These are phyloP conservation scores for Rhipidocladum racemiflorum DNA, from an alignment of 176 grass and related monocot species.

Conservation along the genomic window DNA sequence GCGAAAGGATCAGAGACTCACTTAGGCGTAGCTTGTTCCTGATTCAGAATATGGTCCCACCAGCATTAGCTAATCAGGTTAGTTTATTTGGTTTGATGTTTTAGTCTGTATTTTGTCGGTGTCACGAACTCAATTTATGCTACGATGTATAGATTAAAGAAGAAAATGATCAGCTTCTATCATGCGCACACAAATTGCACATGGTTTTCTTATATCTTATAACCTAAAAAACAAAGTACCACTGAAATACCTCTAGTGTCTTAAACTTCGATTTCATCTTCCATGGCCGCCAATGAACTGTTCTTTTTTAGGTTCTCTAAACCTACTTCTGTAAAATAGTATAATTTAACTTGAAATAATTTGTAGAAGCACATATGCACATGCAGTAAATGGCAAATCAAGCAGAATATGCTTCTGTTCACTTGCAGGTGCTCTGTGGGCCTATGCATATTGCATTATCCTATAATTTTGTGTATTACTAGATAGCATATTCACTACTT, in stretches of 20 bases:
- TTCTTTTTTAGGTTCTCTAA: slow-evolving; percentile 1
- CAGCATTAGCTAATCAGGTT: slow-evolving; percentile 65
- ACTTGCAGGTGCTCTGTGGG: neutral
- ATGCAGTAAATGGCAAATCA: neutral
- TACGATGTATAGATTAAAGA: neutral
- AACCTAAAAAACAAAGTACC: neutral
- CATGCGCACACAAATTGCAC: neutral
- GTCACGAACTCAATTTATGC: neutral
- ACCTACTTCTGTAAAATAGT: neutral
- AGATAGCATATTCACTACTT: neutral
- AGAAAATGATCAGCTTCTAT: neutral
- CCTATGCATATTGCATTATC: slow-evolving; percentile 12
- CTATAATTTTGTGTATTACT: slow-evolving; percentile 16
- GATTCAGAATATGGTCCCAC: slow-evolving; percentile 82
- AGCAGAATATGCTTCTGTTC: slow-evolving; percentile 7
- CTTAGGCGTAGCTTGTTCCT: slow-evolving; percentile 64
- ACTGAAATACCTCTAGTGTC: slow-evolving; percentile 1
- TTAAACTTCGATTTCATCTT: neutral
- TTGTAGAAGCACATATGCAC: neutral
- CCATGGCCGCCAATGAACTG: neutral
- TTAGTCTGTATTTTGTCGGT: neutral
- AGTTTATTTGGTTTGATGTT: slow-evolving; percentile 29
- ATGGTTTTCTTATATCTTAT: neutral
- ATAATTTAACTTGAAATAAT: slow-evolving; percentile 5
- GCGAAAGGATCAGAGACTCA: slow-evolving; percentile 62